Base-by-base conservation (phyloP, 768 basidiomycete genomes). In the Pisolithus orientalis region DNA sequence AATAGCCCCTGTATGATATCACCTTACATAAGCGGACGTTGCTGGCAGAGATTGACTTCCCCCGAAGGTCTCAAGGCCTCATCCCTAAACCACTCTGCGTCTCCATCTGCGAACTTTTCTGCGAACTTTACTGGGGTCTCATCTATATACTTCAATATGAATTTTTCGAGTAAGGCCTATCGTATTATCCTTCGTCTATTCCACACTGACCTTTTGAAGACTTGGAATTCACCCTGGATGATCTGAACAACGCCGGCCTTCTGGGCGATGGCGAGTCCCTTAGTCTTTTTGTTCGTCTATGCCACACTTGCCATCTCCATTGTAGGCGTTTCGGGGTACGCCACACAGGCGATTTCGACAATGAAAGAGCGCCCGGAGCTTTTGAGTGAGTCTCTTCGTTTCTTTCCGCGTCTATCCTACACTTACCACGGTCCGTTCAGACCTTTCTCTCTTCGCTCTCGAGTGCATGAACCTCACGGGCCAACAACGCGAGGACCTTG, bases 251-350 rank as follows among this genome's bases (percentile, higher is more conserved):
- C 28, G 57, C 58, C 46, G 61, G 54, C 27, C 62, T 64, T 56
- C 52, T 60, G 37, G 63, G 60, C 44, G 50, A 59, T 37, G 58
- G 66, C 55, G 60, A 64, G 62, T 50, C 51, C 46, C 52, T 63
- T 59, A 28, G 54, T 61, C 62, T 49, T 58, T 65, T 51, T 46
- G 55, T 59, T 54, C 48, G 57, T 60, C 57, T 44, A 44, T 25
- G 5, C 42, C 42, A 44, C 24, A 44, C 42, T 44, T 44, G 24
- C 42, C 21, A 21, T 44, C 42, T 44, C 25, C 42, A 8, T 44
- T 44, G 11, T 44, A 44, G 14, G 39, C 14, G 8, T 39, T 39
- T n/a, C 39, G 1, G 6, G 16, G 14, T 5, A 3, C 7, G 40
- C 21, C 4, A 11, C 17, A 24, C 31, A 21, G 17, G 40, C 11